Conservation (phyloP, 805 yeast species). For the Myxozyma udenii region DNA sequence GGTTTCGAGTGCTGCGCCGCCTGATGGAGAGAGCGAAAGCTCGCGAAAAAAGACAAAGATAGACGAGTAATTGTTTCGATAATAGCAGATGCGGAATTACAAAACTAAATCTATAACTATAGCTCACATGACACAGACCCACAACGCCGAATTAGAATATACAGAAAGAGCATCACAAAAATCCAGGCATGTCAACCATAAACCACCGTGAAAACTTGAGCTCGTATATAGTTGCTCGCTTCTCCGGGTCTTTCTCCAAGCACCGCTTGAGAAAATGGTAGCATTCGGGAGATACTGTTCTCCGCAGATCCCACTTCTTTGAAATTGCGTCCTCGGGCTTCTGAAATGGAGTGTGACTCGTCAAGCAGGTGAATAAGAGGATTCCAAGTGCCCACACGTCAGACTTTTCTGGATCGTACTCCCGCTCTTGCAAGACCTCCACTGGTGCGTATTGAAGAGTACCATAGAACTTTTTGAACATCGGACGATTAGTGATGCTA, state of each 20-base stretch:
- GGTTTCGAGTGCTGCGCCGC: background rate
- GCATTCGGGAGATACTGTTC: conserved; percentile 20
- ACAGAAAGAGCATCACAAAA: too few species aligned
- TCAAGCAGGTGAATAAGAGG: conserved; percentile 26
- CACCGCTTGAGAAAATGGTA: conserved; percentile 16
- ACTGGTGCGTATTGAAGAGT: conserved; percentile 29
- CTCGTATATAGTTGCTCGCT: conserved; percentile 19
- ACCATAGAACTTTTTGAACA: conserved; percentile 26
- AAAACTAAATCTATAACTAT: too few species aligned
- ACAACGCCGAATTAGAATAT: background rate
- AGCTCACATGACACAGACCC: background rate
- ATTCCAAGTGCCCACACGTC: conserved; percentile 30
- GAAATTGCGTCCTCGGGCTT: conserved; percentile 26
- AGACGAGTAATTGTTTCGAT: too few species aligned
- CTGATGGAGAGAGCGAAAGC: background rate
- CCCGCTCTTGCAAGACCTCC: conserved; percentile 21
- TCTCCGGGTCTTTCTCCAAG: conserved; percentile 20
- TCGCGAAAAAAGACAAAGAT: conserved; percentile 5
- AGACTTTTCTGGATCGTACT: conserved; percentile 28
- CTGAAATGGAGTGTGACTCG: conserved; percentile 28
- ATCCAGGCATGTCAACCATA: conserved; percentile 23
- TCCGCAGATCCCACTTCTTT: conserved; percentile 20
- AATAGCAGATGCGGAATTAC: too few species aligned
- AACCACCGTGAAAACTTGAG: conserved; percentile 24
- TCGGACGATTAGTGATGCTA: conserved; percentile 5